These are phyloP conservation scores for Phaeophleospora eucalypticola DNA, from an alignment of 2,329 filamentous ascomycete species.

Conservation along the genomic window DNA sequence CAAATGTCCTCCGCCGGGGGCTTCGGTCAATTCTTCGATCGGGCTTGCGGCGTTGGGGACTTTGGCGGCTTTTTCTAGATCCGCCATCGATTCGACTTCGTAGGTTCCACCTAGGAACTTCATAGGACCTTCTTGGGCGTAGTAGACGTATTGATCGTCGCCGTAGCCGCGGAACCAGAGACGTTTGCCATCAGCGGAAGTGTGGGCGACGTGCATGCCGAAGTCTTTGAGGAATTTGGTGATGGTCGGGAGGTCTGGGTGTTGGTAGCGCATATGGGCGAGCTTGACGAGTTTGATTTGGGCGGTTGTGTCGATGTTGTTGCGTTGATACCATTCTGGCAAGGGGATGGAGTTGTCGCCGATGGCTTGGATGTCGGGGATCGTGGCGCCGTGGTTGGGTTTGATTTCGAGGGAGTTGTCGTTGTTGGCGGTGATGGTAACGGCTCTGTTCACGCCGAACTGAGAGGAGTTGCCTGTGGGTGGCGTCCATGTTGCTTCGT, in stretches of 20 bases:
- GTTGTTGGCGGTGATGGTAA: constrained; percentile 24
- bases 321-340: constrained; percentile 36
- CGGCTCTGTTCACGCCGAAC: constrained; percentile 24
- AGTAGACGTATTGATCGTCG: constrained; percentile 44
- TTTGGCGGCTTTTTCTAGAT: constrained; percentile 39
- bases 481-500: constrained; percentile 13
- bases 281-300: constrained; percentile 48
- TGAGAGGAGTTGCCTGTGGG: constrained; percentile 23
- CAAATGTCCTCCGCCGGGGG: constrained; percentile 39
- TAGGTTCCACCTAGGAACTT: constrained; percentile 44
- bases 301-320: constrained; percentile 40
- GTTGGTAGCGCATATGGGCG: constrained; percentile 53
- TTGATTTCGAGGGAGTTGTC: constrained; percentile 20
- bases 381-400: constrained; percentile 39
- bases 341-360: constrained; percentile 34
- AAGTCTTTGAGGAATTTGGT: constrained; percentile 46
- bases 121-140: constrained; percentile 35
- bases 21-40: constrained; percentile 32
- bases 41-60: constrained; percentile 28
- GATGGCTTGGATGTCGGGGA: constrained; percentile 38
- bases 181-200: constrained; percentile 31
- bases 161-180: constrained; percentile 45
- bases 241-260: constrained; percentile 47
- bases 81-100: constrained; percentile 39
- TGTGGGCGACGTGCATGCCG: constrained; percentile 39